Base-by-base conservation (phyloP, 495 filamentous ascomycete species). In the Schizothecium vesticola region DNA sequence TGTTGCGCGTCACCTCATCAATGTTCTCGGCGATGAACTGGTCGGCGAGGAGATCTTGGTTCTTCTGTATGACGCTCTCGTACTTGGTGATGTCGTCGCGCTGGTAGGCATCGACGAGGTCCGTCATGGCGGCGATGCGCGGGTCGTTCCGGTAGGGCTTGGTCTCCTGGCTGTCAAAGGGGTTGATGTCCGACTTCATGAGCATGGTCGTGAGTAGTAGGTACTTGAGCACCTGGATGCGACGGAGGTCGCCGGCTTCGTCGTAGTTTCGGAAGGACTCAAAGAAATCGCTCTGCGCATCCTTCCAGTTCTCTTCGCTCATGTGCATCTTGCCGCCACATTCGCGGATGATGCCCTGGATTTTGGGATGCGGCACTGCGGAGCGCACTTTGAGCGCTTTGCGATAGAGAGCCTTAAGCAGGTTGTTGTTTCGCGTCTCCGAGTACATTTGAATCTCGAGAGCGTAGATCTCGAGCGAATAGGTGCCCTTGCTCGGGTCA, bases 301-400 rank as follows among this genome's bases (percentile, higher is more conserved):
- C 91, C 78, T 96, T 92, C 95, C 95, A 99, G 78, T 97, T 97
- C 81, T 98, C 95, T 83, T 99, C 95, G 74, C 92, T 96, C 96
- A 99, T 97, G 79, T 99, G 94, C 95, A 99, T 99, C 83, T 99
- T 99, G 68, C 95, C 95, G 71, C 95, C 96, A 78, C 95, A 98
- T 79, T 99, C 95, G 62, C 96, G 91, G 75, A 99, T 98, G 76
- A 98, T 92, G 33, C 95, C 95, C 92, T 98, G 97, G 74, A 99
- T 96, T 81, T 96, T 97, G 63, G 95, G 95, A 79, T 99, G 95
- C 12, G 95, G 94, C 9, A 99, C 96, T 0, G 96, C 95, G 58
- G 95, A 98, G 63, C 91, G 88, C 23, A 99, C 94, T 61, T 90
- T 90, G 16, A 98, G 85, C 6, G 95, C 94, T 62, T 90, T 88